phyloP scores from a whole-genome alignment of 176 grass and related monocot genomes.

The Oropetium thomaeum region DNA sequence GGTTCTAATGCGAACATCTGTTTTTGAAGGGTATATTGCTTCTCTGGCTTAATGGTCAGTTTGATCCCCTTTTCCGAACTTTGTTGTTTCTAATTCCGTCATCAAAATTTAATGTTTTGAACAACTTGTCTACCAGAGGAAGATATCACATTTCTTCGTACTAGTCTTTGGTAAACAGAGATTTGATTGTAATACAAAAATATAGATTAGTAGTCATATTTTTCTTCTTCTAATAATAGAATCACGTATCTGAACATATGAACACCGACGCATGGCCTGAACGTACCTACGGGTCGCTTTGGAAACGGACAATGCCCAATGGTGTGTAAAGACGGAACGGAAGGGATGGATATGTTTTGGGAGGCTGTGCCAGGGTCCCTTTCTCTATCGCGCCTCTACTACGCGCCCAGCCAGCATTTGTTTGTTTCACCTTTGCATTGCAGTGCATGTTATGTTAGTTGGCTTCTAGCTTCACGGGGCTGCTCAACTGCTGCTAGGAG shows the following conservation, averaged over 20 bases:
- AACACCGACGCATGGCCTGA: background rate
- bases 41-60: too few species aligned
- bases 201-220: background rate
- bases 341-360: background rate
- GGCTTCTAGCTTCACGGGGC: conserved; percentile 28
- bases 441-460: background rate
- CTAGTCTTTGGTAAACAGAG: background rate
- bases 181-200: too few species aligned
- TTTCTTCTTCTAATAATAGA: too few species aligned
- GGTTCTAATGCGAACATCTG: too few species aligned
- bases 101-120: too few species aligned
- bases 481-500: background rate
- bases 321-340: background rate
- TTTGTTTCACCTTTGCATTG: background rate
- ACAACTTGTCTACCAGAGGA: too few species aligned
- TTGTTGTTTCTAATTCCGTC: too few species aligned
- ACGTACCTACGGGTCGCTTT: background rate
- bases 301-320: background rate
- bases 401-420: background rate
- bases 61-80: too few species aligned
- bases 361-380: background rate
- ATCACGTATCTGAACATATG: background rate
- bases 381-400: background rate
- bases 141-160: too few species aligned
- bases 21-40: too few species aligned